These are phyloP conservation scores for Nepenthes alata DNA, from an alignment of 179 eudicot genomes.

Conservation along the genomic window DNA sequence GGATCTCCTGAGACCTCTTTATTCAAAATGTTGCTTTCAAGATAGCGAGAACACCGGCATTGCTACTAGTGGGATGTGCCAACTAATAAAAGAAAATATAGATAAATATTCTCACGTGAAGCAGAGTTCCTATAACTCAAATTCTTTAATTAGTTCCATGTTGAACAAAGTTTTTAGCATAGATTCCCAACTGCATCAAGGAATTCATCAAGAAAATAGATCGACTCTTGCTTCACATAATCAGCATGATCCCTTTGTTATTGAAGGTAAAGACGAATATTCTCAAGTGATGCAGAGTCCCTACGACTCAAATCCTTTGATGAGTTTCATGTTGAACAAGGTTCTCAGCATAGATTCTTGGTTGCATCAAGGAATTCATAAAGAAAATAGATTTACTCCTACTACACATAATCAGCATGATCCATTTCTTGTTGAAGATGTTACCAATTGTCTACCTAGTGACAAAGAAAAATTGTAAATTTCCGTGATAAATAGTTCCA, in stretches of 20 bases:
- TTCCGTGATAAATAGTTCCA: slow-evolving; percentile 87
- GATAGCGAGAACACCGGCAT: slow-evolving; percentile 16
- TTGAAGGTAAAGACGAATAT: slow-evolving; percentile 8
- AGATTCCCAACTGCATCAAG: too few relatives aligned
- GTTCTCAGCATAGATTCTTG: slow-evolving; percentile 10
- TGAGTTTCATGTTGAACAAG: slow-evolving; percentile 13
- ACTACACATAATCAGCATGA: slow-evolving; percentile 14
- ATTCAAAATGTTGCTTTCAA: slow-evolving; percentile 19
- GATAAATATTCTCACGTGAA: too few relatives aligned
- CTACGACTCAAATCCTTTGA: slow-evolving; percentile 9
- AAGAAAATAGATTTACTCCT: slow-evolving; percentile 10
- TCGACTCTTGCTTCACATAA: too few relatives aligned
- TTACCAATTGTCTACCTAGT: slow-evolving; percentile 20
- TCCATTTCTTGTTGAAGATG: slow-evolving; percentile 47
- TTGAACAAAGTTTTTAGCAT: too few relatives aligned
- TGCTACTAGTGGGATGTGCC: slow-evolving; percentile 7
- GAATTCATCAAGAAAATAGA: too few relatives aligned
- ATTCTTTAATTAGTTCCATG: too few relatives aligned
- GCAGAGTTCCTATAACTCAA: too few relatives aligned
- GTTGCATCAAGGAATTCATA: slow-evolving; percentile 11
- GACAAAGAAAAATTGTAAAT: slow-evolving; percentile 51
- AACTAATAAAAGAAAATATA: too few relatives aligned
- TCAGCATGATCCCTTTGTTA: too few relatives aligned
- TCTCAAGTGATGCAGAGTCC: slow-evolving; percentile 7
- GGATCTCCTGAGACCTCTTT: slow-evolving; percentile 20